phyloP scores from a whole-genome alignment of 768 basidiomycete species.

The Tylopilus sp. region DNA sequence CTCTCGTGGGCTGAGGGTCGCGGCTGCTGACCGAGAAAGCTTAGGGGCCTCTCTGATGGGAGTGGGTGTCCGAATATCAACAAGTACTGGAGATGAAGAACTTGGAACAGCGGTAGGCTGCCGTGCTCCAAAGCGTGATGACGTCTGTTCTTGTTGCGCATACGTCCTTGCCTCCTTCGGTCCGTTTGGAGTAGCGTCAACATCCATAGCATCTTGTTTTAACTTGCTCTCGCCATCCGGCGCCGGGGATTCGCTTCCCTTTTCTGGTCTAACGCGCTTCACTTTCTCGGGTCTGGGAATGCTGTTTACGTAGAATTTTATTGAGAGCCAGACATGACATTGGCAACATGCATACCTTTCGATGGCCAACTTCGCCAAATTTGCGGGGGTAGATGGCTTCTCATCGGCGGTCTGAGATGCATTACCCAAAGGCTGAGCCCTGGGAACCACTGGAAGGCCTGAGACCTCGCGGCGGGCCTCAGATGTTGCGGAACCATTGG shows the following conservation, averaged over 20 bases:
- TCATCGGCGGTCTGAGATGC: slow-evolving; percentile 25
- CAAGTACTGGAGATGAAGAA: slow-evolving; percentile 10
- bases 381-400: slow-evolving; percentile 29
- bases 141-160: slow-evolving; percentile 14
- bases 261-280: slow-evolving; percentile 48
- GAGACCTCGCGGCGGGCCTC: slow-evolving; percentile 39
- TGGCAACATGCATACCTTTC: slow-evolving; percentile 49
- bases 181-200: slow-evolving; percentile 24
- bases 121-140: slow-evolving; percentile 23
- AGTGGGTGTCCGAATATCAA: slow-evolving; percentile 17
- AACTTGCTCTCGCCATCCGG: slow-evolving; percentile 29
- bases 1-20: slow-evolving; percentile 31
- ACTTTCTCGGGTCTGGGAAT: slow-evolving; percentile 80
- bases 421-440: slow-evolving; percentile 45
- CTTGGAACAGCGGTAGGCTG: slow-evolving; percentile 15
- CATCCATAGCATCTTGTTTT: slow-evolving; percentile 35
- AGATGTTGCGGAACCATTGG: slow-evolving; percentile 35
- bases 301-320: slow-evolving; percentile 34
- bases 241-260: slow-evolving; percentile 35
- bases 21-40: slow-evolving; percentile 13
- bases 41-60: slow-evolving; percentile 19
- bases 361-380: slow-evolving; percentile 55
- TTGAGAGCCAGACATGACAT: background rate
- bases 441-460: slow-evolving; percentile 44
- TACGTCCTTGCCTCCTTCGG: slow-evolving; percentile 27